Evolutionary conservation across 108 stramenopile species (phyloP).

Genomic region (Mayamaea pseudoterrestris): DNA sequence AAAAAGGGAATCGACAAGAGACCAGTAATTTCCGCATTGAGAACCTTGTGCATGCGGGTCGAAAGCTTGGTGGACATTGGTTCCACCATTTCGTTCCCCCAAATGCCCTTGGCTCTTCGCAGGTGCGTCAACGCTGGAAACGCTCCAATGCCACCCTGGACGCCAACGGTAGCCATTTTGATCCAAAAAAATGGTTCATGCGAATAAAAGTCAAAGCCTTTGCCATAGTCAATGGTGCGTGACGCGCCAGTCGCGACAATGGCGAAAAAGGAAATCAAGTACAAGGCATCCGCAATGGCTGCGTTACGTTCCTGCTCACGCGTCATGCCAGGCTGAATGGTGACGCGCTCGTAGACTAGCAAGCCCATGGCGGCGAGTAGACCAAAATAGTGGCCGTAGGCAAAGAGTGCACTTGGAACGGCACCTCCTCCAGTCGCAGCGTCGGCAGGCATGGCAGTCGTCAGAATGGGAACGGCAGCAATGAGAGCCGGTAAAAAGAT

Average conservation of each 20-base stretch:
- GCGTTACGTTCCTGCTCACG: conserved; percentile 44
- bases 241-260: conserved; percentile 46
- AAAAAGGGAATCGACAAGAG: conserved; percentile 32
- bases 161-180: conserved; percentile 50
- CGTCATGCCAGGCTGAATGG: conserved; percentile 48
- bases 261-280: conserved; percentile 32
- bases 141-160: conserved; percentile 35
- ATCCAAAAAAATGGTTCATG: conserved; percentile 81
- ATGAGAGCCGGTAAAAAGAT: no score
- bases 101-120: conserved; percentile 32
- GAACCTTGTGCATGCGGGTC: conserved; percentile 23
- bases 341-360: conserved; percentile 47
- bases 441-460: conserved; percentile 15
- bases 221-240: conserved; percentile 44
- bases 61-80: conserved; percentile 30
- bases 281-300: conserved; percentile 37
- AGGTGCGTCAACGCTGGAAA: conserved; percentile 9
- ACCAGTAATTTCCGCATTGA: conserved; percentile 40
- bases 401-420: conserved; percentile 42
- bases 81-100: conserved; percentile 30
- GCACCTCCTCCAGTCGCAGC: conserved; percentile 25
- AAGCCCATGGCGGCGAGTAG: conserved; percentile 38
- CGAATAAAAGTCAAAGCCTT: conserved; percentile 63
- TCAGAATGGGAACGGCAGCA: neutral
- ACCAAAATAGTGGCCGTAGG: conserved; percentile 61